Evolutionary conservation across 1,284 basidiomycete genomes (phyloP).

Genomic region (Garcileccinum viscosum): DNA sequence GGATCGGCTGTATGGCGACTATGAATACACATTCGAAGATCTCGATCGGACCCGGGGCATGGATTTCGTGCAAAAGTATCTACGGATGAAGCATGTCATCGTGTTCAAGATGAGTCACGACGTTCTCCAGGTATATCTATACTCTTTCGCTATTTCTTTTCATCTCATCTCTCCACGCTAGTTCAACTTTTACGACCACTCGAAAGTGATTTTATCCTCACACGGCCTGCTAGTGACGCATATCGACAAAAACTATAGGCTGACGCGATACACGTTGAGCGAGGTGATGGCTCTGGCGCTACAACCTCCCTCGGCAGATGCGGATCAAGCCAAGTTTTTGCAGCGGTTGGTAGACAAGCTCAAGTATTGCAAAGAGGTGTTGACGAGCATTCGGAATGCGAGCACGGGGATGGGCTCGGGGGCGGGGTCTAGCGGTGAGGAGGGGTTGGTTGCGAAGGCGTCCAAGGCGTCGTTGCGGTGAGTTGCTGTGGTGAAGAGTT

Average conservation of each 20-base stretch:
- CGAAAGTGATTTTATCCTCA: conserved; percentile 88
- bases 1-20: conserved; percentile 81
- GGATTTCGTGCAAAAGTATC: conserved; percentile 95
- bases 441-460: conserved; percentile 17
- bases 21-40: conserved; percentile 83
- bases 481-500: not conserved
- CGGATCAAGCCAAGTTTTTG: conserved; percentile 64
- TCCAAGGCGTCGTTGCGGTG: conserved; percentile 29
- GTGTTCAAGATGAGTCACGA: conserved; percentile 96
- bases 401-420: conserved; percentile 22
- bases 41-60: conserved; percentile 75
- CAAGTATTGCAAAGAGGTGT: conserved; percentile 82
- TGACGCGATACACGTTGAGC: conserved; percentile 78
- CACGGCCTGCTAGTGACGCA: conserved; percentile 82
- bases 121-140: conserved; percentile 76
- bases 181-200: conserved; percentile 99
- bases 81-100: conserved; percentile 96
- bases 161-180: conserved; percentile 39
- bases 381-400: conserved; percentile 64
- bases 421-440: conserved; percentile 10
- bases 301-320: conserved; percentile 46
- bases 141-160: not conserved
- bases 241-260: conserved; percentile 87
- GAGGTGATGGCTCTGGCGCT: conserved; percentile 73
- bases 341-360: conserved; percentile 76